Evolutionary conservation across 2,329 filamentous ascomycete genomes (phyloP).

Genomic region (Zalaria obscura): DNA sequence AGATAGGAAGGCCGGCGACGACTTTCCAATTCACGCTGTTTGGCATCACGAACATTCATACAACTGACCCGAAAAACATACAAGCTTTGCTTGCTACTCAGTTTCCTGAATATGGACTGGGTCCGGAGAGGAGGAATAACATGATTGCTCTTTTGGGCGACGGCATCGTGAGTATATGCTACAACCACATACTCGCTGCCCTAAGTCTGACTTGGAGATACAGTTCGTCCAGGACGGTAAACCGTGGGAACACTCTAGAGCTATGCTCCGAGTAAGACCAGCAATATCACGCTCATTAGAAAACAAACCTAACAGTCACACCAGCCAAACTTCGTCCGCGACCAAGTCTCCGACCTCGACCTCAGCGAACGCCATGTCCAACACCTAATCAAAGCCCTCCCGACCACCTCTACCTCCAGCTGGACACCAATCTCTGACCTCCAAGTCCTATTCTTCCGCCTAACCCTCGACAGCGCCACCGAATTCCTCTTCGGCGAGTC

Average conservation of each 20-base stretch:
- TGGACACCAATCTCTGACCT: slow-evolving; percentile 18
- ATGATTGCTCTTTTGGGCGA: slow-evolving; percentile 16
- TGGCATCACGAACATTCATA: slow-evolving; percentile 14
- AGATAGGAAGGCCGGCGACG: slow-evolving; percentile 11
- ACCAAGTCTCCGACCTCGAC: slow-evolving; percentile 22
- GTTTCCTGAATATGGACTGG: slow-evolving; percentile 18
- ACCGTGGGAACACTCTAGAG: slow-evolving; percentile 21
- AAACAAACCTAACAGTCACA: too few species aligned
- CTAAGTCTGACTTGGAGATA: too few species aligned
- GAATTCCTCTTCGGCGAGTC: slow-evolving; percentile 35
- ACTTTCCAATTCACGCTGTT: slow-evolving; percentile 13
- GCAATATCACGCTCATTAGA: too few species aligned
- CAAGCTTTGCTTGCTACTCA: slow-evolving; percentile 19
- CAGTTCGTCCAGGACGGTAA: slow-evolving; percentile 19
- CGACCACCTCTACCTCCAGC: slow-evolving; percentile 22
- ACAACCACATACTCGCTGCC: too few species aligned
- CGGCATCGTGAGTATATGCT: slow-evolving; percentile 11
- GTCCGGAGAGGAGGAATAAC: slow-evolving; percentile 12
- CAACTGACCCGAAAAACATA: slow-evolving; percentile 20
- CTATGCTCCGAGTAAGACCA: slow-evolving; percentile 13
- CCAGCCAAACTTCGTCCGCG: slow-evolving; percentile 20
- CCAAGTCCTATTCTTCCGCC: slow-evolving; percentile 30
- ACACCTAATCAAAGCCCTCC: slow-evolving; percentile 17
- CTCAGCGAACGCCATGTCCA: slow-evolving; percentile 21
- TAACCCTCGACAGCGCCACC: slow-evolving; percentile 35